Evolutionary conservation across 208 protist species (phyloP).

Genomic region (Acanthamoeba lenticulata): DNA sequence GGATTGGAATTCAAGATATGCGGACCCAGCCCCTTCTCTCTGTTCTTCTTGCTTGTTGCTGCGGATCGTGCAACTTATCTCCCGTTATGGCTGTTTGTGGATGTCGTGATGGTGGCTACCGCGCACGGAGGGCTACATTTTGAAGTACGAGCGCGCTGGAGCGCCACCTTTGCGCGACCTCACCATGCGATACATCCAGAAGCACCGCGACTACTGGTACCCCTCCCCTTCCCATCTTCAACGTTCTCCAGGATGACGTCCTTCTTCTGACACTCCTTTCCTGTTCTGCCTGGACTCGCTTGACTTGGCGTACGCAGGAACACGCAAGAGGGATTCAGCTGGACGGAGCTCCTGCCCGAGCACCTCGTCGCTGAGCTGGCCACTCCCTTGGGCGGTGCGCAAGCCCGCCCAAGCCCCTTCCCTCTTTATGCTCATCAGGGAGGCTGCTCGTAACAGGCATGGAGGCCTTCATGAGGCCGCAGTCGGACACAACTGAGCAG

Average conservation of each 20-base stretch:
- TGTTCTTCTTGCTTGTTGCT: not conserved
- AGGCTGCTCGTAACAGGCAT: not conserved
- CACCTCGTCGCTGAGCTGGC: not conserved
- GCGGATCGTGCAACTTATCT: not conserved
- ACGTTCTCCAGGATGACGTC: too few species aligned
- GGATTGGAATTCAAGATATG: conserved; percentile 32
- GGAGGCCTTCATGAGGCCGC: not conserved
- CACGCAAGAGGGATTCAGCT: not conserved
- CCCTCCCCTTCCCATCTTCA: too few species aligned
- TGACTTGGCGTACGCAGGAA: not conserved
- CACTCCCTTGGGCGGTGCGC: not conserved
- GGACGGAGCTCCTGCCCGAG: not conserved
- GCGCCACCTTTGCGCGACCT: not conserved
- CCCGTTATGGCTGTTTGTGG: not conserved
- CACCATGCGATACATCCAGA: not conserved
- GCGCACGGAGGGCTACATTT: conserved; percentile 10
- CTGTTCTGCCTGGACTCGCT: not conserved
- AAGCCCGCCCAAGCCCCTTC: too few species aligned
- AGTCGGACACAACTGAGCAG: too few species aligned
- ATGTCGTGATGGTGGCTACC: not conserved
- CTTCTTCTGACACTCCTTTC: too few species aligned
- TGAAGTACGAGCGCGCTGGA: not conserved
- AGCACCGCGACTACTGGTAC: not conserved
- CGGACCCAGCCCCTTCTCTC: not conserved
- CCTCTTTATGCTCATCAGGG: too few species aligned